A percentile compares a stretch with the other conserved stretches of the same genome.
Conservation (phyloP, 2,329 filamentous ascomycete species). For the Fusarium brachygibbosum region DNA sequence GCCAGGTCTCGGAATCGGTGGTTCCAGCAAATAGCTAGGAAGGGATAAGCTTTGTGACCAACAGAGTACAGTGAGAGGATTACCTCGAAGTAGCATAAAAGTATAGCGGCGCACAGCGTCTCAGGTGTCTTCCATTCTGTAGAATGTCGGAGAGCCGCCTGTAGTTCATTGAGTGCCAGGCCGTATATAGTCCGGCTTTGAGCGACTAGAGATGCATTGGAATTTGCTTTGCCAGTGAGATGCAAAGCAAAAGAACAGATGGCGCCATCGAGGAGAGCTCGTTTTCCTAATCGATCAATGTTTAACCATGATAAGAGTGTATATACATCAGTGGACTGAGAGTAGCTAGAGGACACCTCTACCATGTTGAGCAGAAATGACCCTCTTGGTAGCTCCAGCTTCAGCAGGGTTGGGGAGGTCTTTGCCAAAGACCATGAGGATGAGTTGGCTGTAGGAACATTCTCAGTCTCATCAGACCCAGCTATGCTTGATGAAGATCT, state of each 20-base stretch:
- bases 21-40: slow-evolving; percentile 59
- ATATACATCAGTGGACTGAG: slow-evolving; percentile 43
- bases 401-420: slow-evolving; percentile 32
- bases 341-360: slow-evolving; percentile 37
- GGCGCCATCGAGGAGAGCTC: slow-evolving; percentile 56
- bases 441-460: slow-evolving; percentile 5
- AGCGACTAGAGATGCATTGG: slow-evolving; percentile 50
- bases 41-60: slow-evolving; percentile 28
- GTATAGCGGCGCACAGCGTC: slow-evolving; percentile 58
- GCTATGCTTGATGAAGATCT: slow-evolving; percentile 28
- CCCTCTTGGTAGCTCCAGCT: slow-evolving; percentile 45
- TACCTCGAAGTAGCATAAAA: slow-evolving; percentile 59
- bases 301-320: slow-evolving; percentile 49
- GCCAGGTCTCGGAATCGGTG: slow-evolving; percentile 53
- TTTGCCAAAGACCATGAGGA: slow-evolving; percentile 13
- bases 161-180: slow-evolving; percentile 54
- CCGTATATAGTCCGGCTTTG: slow-evolving; percentile 57
- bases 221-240: slow-evolving; percentile 54
- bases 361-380: slow-evolving; percentile 53
- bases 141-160: slow-evolving; percentile 55
- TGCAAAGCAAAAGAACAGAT: slow-evolving; percentile 56
- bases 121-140: slow-evolving; percentile 57
- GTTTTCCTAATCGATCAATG: slow-evolving; percentile 52
- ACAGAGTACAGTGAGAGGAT: background rate
- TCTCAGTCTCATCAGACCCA: slow-evolving; percentile 22